Evolutionary conservation across 441 rosid genomes (phyloP).

Genomic region (Rhodomyrtus psidioides): DNA sequence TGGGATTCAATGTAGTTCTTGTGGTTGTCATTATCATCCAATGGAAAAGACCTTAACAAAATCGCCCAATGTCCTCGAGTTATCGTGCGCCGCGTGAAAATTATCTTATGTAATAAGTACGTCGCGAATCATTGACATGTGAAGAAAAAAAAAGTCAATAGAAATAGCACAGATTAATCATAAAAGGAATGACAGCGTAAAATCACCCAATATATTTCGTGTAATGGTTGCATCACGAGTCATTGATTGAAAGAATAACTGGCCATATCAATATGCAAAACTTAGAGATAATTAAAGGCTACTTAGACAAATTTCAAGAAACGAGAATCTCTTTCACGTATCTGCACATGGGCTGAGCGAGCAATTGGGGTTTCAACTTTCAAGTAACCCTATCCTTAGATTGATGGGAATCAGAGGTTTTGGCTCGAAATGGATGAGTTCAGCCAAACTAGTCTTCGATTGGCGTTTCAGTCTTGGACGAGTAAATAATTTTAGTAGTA

Average conservation of each 20-base stretch:
- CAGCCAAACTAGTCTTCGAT: not conserved
- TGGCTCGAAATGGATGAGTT: not conserved
- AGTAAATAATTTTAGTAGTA: not conserved
- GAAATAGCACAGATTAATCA: not conserved
- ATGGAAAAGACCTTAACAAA: not conserved
- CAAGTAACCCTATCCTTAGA: not conserved
- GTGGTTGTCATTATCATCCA: constrained; percentile 16
- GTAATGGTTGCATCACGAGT: not conserved
- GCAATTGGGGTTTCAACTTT: not conserved
- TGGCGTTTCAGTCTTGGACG: not conserved
- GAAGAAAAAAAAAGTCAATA: not conserved
- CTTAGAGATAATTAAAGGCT: not conserved
- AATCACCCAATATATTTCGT: not conserved
- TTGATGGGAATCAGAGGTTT: not conserved
- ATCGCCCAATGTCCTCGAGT: not conserved
- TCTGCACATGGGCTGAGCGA: not conserved
- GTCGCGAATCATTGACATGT: not conserved
- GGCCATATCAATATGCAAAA: not conserved
- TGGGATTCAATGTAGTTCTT: not conserved
- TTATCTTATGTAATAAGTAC: not conserved
- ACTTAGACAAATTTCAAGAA: not conserved
- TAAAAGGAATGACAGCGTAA: not conserved
- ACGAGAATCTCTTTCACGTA: not conserved
- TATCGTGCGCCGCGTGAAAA: not conserved
- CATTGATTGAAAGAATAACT: not conserved